Base-by-base conservation (phyloP, 176 grass and related monocot species). In the Hyparrhenia diplandra region DNA sequence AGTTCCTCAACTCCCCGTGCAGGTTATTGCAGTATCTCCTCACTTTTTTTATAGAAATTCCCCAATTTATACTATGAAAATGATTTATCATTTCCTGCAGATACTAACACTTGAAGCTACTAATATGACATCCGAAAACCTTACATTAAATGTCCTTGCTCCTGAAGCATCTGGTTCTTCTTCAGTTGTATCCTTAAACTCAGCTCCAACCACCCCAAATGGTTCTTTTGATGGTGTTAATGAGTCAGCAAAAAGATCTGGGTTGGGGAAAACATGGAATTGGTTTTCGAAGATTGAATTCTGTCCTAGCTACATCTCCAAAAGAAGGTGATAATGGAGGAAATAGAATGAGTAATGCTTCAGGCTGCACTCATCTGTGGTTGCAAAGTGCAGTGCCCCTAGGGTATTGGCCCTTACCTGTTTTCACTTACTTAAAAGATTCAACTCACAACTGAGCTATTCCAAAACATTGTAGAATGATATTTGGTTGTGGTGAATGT, bases 351-450 rank as follows among this genome's bases (percentile, higher is more conserved):
- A 84, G 73, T 84, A 83, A 86, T 73, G 49, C 81, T 65, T 84
- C 86, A 41, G 88, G 90, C 35, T 95, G 91, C 87, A 93, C 97
- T 66, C 97, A 99, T 85, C 80, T 99, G 77, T 99, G 97, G 97
- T 77, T 99, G 80, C 97, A 96, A 71, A 93, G 92, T 81, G 85
- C 97, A 39, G 89, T 99, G 61, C 97, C 97, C 78, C 80, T 99
- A 77, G 97, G 97, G 97, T 99, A 96, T 63, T 30, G 32, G 73
- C 69, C 76, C 55, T 84, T 17, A 49, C 17, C 69, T 51, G 8
- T 47, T 52, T 75, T 71, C 67, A 24, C 47, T 68, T 61, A 1
- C 32, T 77, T 69, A 10, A 36, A 10, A 71, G 17, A 69, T 24
- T 46, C 3, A 8, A 25, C 58, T 42, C 11, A 24, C 13, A 62